These are phyloP conservation scores for Themeda triandra DNA, from an alignment of 176 grass and related monocot species.

Conservation along the genomic window DNA sequence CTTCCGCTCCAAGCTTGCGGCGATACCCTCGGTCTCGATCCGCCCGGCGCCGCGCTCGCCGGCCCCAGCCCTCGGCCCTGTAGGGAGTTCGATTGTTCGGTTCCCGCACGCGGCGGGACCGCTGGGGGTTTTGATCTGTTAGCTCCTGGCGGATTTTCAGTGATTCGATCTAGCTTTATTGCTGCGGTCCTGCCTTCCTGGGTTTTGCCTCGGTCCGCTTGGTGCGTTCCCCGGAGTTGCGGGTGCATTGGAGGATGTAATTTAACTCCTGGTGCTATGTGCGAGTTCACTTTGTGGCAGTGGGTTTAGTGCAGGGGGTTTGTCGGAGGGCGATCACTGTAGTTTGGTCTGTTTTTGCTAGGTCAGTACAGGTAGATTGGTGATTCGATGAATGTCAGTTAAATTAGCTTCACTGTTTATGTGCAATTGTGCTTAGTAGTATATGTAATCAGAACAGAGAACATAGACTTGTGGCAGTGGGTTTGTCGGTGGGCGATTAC, in stretches of 20 bases:
- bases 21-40: constrained; percentile 18
- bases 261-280: background rate
- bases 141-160: background rate
- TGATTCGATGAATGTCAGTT: background rate
- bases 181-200: background rate
- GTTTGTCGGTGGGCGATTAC: background rate
- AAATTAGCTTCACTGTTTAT: background rate
- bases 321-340: background rate
- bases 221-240: background rate
- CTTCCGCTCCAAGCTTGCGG: constrained; percentile 34
- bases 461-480: no score
- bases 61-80: background rate
- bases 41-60: background rate
- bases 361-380: background rate
- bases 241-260: background rate
- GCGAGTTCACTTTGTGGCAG: background rate
- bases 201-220: background rate
- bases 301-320: background rate
- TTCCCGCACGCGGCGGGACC: no score
- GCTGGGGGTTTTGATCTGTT: background rate
- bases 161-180: constrained; percentile 24
- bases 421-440: background rate
- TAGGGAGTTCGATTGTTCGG: background rate
- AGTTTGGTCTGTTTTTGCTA: background rate
- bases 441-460: no score